Percentiles rank a stretch among this genome's conserved stretches.
phyloP scores from a whole-genome alignment of 305 asterid genomes.

The Solanum aculeatissimum region DNA sequence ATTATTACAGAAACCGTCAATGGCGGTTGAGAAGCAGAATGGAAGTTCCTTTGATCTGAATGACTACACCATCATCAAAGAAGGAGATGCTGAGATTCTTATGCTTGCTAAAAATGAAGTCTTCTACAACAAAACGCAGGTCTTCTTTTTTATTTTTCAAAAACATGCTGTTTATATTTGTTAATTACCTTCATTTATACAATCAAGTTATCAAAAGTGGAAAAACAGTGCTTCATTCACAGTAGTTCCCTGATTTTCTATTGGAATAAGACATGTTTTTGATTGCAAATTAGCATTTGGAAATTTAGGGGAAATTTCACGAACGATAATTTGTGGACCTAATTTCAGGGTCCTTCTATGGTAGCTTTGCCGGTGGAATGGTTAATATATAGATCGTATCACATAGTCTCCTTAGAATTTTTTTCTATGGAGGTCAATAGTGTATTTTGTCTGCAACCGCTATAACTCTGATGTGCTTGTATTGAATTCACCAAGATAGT shows the following conservation, averaged over 20 bases:
- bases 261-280: not conserved
- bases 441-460: not conserved
- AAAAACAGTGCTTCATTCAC: not conserved
- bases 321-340: not conserved
- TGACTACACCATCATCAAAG: slow-evolving; percentile 57
- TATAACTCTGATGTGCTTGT: not conserved
- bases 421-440: too few relatives aligned
- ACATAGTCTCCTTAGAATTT: not conserved
- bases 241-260: not conserved
- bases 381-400: not conserved
- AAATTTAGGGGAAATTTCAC: not conserved
- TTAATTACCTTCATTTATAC: not conserved
- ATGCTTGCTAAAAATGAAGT: slow-evolving; percentile 86
- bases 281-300: not conserved
- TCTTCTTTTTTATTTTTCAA: not conserved
- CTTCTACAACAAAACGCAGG: slow-evolving; percentile 90
- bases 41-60: slow-evolving; percentile 42
- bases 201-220: not conserved
- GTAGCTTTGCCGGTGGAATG: not conserved
- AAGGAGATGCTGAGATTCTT: slow-evolving; percentile 93
- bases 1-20: not conserved
- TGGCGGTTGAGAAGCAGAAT: slow-evolving; percentile 1
- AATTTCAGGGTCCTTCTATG: not conserved
- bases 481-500: not conserved
- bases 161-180: not conserved